phyloP scores from a whole-genome alignment of 1,139 yeast species.

The Scheffersomyces illinoinensis region DNA sequence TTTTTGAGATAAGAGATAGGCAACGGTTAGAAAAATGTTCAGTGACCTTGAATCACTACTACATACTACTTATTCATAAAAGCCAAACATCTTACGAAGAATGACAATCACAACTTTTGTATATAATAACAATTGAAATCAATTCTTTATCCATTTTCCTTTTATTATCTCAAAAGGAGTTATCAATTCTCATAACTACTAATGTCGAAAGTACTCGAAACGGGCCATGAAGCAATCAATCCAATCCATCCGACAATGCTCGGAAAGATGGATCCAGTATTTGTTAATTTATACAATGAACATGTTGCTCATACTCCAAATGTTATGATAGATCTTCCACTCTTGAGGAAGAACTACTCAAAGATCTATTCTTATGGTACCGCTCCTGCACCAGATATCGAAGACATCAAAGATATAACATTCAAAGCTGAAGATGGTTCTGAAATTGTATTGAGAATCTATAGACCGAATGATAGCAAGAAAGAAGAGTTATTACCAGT shows the following conservation, averaged over 20 bases:
- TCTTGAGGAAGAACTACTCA: slow-evolving; percentile 18
- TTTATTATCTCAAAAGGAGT: background rate
- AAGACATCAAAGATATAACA: slow-evolving; percentile 11
- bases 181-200: too few species aligned
- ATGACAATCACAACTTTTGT: background rate
- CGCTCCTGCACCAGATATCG: slow-evolving; percentile 18
- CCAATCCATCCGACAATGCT: slow-evolving; percentile 21
- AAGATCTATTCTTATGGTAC: slow-evolving; percentile 20
- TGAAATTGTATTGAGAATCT: slow-evolving; percentile 15
- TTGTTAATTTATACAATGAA: slow-evolving; percentile 18
- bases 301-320: slow-evolving; percentile 23
- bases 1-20: background rate
- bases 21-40: background rate
- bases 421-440: slow-evolving; percentile 5
- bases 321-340: slow-evolving; percentile 15
- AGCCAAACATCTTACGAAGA: background rate
- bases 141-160: background rate
- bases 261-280: slow-evolving; percentile 22
- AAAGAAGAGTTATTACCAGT: slow-evolving; percentile 17
- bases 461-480: slow-evolving; percentile 17
- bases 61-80: background rate
- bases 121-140: background rate
- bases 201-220: background rate
- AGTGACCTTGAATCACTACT: background rate
- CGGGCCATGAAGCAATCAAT: slow-evolving; percentile 20